Conservation (phyloP, 345 rosid species). For the Rubroshorea leprosula region DNA sequence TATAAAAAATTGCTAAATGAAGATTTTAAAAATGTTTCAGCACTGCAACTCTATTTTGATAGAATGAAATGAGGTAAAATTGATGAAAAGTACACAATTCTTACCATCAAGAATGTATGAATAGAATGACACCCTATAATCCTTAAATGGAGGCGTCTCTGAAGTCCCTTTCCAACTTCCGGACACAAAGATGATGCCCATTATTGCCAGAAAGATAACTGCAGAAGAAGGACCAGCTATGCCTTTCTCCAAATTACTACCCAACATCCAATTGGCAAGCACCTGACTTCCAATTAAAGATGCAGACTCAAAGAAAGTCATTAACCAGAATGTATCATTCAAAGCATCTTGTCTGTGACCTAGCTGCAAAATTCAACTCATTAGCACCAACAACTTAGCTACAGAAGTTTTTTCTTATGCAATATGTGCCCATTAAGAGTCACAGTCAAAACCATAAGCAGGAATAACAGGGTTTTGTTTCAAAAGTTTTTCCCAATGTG, state of each 20-base stretch:
- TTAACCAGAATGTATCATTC: slow-evolving; percentile 84
- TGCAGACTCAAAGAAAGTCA: slow-evolving; percentile 79
- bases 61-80: not conserved
- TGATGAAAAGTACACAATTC: slow-evolving; percentile 12
- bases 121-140: slow-evolving; percentile 42
- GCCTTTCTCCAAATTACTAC: slow-evolving; percentile 34
- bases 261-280: slow-evolving; percentile 65
- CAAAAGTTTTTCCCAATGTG: not conserved
- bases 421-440: not conserved
- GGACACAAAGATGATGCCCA: slow-evolving; percentile 41
- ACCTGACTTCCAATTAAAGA: slow-evolving; percentile 71
- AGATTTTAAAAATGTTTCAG: too few species aligned
- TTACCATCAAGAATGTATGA: slow-evolving; percentile 58
- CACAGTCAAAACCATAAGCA: not conserved
- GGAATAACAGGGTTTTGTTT: not conserved
- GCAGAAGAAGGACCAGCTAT: slow-evolving; percentile 38
- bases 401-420: not conserved
- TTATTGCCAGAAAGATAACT: slow-evolving; percentile 42
- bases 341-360: slow-evolving; percentile 70
- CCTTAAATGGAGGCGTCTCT: slow-evolving; percentile 23
- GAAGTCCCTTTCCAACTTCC: slow-evolving; percentile 48
- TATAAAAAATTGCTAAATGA: slow-evolving; percentile 9
- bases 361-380: slow-evolving; percentile 47
- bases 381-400: slow-evolving; percentile 2
- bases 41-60: not conserved